phyloP scores from a whole-genome alignment of 306 rosid genomes.

The Sphenostylis stenocarpa region DNA sequence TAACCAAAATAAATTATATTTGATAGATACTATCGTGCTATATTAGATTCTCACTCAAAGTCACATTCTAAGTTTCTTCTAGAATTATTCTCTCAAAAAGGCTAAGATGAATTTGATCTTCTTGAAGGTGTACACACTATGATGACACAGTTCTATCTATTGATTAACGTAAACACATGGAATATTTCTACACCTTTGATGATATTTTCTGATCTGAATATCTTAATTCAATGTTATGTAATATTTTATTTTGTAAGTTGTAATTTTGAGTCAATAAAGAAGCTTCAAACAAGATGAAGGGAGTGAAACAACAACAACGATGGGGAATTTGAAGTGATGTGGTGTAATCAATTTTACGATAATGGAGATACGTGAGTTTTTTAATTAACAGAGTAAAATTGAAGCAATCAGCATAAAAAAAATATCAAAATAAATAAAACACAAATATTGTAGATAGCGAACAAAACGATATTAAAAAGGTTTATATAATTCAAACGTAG shows the following conservation, averaged over 20 bases:
- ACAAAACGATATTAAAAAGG: background rate
- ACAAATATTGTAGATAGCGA: background rate
- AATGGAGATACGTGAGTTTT: background rate
- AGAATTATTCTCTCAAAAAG: background rate
- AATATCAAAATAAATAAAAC: background rate
- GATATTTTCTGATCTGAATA: too few relatives aligned
- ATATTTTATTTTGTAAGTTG: background rate
- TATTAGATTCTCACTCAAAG: background rate
- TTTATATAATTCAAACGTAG: background rate
- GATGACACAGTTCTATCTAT: too few relatives aligned
- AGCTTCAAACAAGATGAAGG: background rate
- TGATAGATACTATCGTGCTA: background rate
- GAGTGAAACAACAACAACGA: background rate
- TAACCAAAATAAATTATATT: too few relatives aligned
- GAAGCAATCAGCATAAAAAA: background rate
- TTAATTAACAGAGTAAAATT: constrained; percentile 1
- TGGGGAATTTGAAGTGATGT: background rate
- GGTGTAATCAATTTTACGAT: background rate
- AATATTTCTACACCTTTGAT: too few relatives aligned
- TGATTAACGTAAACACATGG: too few relatives aligned
- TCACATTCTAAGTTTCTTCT: background rate
- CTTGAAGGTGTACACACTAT: too few relatives aligned
- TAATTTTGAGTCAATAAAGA: background rate
- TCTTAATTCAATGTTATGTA: background rate
- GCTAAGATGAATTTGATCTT: background rate